These are phyloP conservation scores for Podila epigama DNA, from an alignment of 192 early-diverging fungal genomes.

Conservation along the genomic window DNA sequence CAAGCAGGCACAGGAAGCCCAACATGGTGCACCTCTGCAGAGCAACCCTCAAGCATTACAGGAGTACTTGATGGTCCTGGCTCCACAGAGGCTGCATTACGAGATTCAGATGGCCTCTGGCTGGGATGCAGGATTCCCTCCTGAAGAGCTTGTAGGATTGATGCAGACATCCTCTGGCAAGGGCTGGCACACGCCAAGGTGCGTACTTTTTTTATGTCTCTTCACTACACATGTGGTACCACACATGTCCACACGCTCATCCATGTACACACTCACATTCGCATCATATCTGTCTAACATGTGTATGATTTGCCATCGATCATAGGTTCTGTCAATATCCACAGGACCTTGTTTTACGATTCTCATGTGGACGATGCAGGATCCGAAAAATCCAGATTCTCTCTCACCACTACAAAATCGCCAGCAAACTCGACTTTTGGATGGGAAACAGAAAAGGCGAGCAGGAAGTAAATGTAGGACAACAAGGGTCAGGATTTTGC, in stretches of 20 bases:
- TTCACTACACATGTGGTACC: neutral
- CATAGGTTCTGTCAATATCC: constrained; percentile 74
- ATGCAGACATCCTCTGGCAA: constrained; percentile 44
- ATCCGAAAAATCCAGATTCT: constrained; percentile 74
- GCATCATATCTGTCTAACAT: too few relatives aligned
- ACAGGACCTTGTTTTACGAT: constrained; percentile 69
- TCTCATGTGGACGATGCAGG: constrained; percentile 60
- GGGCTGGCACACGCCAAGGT: constrained; percentile 62
- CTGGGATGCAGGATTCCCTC: constrained; percentile 53
- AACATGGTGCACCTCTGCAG: constrained; percentile 22
- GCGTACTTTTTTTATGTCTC: neutral
- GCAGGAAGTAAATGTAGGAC: constrained; percentile 26
- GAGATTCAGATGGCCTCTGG: constrained; percentile 50
- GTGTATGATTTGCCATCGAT: constrained; percentile 37
- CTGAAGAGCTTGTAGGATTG: constrained; percentile 50
- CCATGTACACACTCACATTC: too few relatives aligned
- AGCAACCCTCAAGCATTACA: constrained; percentile 33
- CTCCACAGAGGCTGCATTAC: constrained; percentile 38
- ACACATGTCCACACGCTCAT: too few relatives aligned
- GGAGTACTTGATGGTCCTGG: constrained; percentile 44
- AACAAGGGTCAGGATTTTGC: constrained; percentile 13
- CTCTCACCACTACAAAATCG: constrained; percentile 82
- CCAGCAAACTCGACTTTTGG: constrained; percentile 74
- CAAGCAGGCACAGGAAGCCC: constrained; percentile 1
- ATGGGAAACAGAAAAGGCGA: constrained; percentile 57